Evolutionary conservation across 805 yeast species (phyloP), one percentile per base, ranked within the genome.

Genomic region (Candida succiphila): DNA sequence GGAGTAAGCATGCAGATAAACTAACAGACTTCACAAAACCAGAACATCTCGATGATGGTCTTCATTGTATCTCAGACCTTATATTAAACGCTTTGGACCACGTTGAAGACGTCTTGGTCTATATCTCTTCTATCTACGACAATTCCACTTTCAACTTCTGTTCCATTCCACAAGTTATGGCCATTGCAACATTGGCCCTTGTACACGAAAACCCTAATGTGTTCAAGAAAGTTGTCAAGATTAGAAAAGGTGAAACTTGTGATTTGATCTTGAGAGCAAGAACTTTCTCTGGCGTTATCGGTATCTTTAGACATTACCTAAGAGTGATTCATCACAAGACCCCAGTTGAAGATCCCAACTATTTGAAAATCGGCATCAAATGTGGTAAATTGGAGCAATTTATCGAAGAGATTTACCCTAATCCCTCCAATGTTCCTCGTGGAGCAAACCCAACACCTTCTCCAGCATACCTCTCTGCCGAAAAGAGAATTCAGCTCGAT

Each of bases 91-190:
- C 95, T 1, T 64, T 92, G 52, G 65, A 61, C 20, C 96, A 89
- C 50, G 87, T 74, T 26, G 72, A 71, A 34, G 92, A 85, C 49
- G 81, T 77, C 21, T 67, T 92, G 46, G 69, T 70, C 33, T 92
- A 83, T 54, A 66, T 92, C 36, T 71, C 89, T 14, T 65, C 77
- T 40, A 72, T 92, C 32, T 70, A 71, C 38, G 98, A 92, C 52
- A 83, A 80, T 39, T 75, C 95, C 1, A 61, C 79, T 32, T 92
- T 86, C 65, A 81, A 78, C 46, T 92, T 92, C 65, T 88, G 96
- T 63, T 85, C 96, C 9, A 92, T 92, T 52, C 99, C 99, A 15
- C 99, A 92, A 62, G 96, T 89, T 15, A 92, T 92, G 98, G 96
- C 97, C 25, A 82, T 92, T 55, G 96, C 98, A 13, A 86, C 97